Conservation (phyloP, 257 asterid species). For the Ligustrum vulgare region DNA sequence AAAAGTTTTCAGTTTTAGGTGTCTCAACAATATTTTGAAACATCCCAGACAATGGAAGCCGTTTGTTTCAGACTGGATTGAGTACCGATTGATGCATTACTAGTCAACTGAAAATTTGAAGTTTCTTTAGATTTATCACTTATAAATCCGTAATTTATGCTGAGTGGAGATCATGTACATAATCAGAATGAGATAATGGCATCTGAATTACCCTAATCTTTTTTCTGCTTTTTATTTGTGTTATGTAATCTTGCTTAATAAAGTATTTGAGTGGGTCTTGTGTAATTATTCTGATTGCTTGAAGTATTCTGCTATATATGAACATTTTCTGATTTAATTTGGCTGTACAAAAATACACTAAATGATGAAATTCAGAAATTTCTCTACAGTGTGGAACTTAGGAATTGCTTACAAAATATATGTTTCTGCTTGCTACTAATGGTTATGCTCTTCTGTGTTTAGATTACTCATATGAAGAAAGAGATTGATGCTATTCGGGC, state of each 20-base stretch:
- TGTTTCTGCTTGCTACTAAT: conserved; percentile 13
- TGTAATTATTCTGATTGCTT: neutral
- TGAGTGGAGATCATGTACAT: neutral
- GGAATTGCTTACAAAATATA: neutral
- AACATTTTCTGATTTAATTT: too few species aligned
- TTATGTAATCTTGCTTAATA: neutral
- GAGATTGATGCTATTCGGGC: conserved; percentile 99
- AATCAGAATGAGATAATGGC: neutral
- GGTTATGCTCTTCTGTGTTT: conserved; percentile 16
- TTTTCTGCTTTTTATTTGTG: neutral
- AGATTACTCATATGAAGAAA: conserved; percentile 99
- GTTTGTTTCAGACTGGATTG: neutral
- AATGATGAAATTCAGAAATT: neutral
- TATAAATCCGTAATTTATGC: neutral
- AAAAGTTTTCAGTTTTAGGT: neutral
- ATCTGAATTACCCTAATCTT: neutral
- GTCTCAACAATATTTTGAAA: neutral
- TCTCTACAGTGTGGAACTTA: conserved; percentile 6
- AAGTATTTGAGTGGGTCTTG: neutral
- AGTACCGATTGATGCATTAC: neutral
- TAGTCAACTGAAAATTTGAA: neutral
- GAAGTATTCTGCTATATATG: neutral
- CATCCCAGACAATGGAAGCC: neutral
- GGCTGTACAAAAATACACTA: neutral
- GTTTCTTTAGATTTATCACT: neutral